Evolutionary conservation across 345 rosid genomes (phyloP).

Genomic region (Bruguiera gymnorhiza): DNA sequence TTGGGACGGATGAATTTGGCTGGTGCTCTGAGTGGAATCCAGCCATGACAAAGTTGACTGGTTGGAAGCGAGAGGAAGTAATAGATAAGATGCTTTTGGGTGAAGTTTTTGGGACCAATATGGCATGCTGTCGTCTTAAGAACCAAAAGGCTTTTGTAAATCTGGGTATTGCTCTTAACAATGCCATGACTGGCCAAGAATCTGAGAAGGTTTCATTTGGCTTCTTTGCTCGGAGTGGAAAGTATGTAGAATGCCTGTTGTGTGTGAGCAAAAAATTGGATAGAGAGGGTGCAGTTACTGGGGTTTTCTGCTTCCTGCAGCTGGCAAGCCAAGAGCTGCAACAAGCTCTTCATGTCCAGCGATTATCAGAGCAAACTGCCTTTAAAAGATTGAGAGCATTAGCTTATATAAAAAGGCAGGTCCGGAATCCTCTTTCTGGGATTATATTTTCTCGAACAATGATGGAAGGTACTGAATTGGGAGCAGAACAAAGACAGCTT

Average conservation of each 20-base stretch:
- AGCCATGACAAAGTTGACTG: slow-evolving; percentile 78
- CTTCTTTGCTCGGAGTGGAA: slow-evolving; percentile 65
- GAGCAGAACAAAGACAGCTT: slow-evolving; percentile 64
- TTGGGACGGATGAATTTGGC: slow-evolving; percentile 85
- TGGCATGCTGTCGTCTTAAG: slow-evolving; percentile 73
- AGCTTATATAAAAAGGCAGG: slow-evolving; percentile 80
- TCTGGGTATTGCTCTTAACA: slow-evolving; percentile 72
- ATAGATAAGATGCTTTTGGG: slow-evolving; percentile 81
- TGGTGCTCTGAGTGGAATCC: slow-evolving; percentile 99
- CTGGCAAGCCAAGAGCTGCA: slow-evolving; percentile 91
- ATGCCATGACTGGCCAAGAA: slow-evolving; percentile 66
- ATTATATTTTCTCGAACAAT: slow-evolving; percentile 63
- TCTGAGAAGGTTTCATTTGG: slow-evolving; percentile 76
- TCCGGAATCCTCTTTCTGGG: slow-evolving; percentile 75
- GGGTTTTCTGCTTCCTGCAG: slow-evolving; percentile 93
- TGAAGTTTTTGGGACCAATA: slow-evolving; percentile 76
- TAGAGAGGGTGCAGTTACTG: slow-evolving; percentile 66
- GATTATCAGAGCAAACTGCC: slow-evolving; percentile 77
- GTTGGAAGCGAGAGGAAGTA: slow-evolving; percentile 81
- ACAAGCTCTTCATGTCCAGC: slow-evolving; percentile 84
- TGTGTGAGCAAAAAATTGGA: slow-evolving; percentile 80
- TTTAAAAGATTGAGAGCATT: slow-evolving; percentile 64
- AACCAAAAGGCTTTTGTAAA: slow-evolving; percentile 77
- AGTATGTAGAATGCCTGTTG: slow-evolving; percentile 73
- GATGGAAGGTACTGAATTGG: slow-evolving; percentile 73